Evolutionary conservation across 192 early-diverging fungal genomes (phyloP).

Genomic region (Cladochytrium replicatum): DNA sequence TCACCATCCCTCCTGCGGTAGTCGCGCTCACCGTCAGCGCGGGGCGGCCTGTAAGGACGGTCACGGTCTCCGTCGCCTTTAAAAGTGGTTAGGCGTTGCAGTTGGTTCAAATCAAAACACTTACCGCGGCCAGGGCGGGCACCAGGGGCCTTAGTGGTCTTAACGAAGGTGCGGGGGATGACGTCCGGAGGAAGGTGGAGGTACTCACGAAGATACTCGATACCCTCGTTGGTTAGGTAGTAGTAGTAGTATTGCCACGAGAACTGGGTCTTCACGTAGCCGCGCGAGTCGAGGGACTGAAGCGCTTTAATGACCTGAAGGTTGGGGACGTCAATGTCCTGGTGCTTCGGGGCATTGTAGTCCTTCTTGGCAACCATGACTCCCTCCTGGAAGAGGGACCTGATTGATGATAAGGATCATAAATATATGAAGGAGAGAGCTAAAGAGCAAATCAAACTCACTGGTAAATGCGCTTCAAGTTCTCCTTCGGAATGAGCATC

Average conservation of each 20-base stretch:
- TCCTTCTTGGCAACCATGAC: slow-evolving; percentile 99
- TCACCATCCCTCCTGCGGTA: slow-evolving; percentile 78
- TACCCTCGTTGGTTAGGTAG: slow-evolving; percentile 95
- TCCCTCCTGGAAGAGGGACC: slow-evolving; percentile 62
- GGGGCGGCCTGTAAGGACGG: slow-evolving; percentile 49
- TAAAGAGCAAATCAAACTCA: too few species aligned
- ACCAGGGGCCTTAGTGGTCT: slow-evolving; percentile 69
- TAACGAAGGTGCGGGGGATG: slow-evolving; percentile 95
- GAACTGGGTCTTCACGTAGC: slow-evolving; percentile 92
- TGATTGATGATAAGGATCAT: slow-evolving; percentile 1
- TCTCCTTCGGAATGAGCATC: slow-evolving; percentile 96
- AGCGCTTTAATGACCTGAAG: slow-evolving; percentile 98
- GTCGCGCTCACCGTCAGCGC: slow-evolving; percentile 42
- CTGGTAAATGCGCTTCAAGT: slow-evolving; percentile 97
- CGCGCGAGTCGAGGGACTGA: slow-evolving; percentile 89
- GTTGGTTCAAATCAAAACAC: not conserved
- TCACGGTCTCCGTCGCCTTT: slow-evolving; percentile 48
- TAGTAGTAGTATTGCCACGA: slow-evolving; percentile 99
- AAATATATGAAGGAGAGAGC: too few species aligned
- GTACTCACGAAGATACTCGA: slow-evolving; percentile 92
- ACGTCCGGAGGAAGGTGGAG: slow-evolving; percentile 96
- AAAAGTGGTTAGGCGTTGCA: not conserved
- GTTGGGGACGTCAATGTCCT: slow-evolving; percentile 95
- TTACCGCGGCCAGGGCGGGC: slow-evolving; percentile 50
- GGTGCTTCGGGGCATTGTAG: slow-evolving; percentile 91